Percentiles rank a stretch among this genome's conserved stretches.
Evolutionary conservation across 2,329 filamentous ascomycete species (phyloP).

Genomic region (Penicillium sp.): DNA sequence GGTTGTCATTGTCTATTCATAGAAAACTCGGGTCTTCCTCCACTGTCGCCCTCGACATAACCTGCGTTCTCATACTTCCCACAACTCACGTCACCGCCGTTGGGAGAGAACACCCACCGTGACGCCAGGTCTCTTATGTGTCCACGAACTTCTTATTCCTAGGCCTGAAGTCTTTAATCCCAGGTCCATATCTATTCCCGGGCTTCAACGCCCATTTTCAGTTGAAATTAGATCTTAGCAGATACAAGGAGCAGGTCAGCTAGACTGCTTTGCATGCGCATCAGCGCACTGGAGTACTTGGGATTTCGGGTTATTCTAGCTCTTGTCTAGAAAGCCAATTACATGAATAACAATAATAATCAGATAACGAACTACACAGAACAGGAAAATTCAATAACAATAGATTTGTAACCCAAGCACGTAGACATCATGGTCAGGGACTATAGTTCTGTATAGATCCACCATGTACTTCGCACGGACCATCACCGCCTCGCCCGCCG

Average conservation of each 20-base stretch:
- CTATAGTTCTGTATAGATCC: not conserved
- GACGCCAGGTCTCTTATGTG: not conserved
- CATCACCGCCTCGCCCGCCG: constrained; percentile 21
- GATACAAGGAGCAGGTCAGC: not conserved
- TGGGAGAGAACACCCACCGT: too few species aligned
- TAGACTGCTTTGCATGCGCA: not conserved
- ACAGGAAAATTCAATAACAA: not conserved
- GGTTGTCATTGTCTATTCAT: not conserved
- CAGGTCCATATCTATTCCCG: not conserved
- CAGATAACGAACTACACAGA: not conserved
- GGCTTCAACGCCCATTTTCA: not conserved
- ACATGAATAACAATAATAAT: not conserved
- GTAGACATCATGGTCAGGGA: too few species aligned
- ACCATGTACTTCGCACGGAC: not conserved
- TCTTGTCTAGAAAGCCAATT: not conserved
- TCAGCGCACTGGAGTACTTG: not conserved
- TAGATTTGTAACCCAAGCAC: not conserved
- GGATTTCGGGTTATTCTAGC: not conserved
- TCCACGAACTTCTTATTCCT: not conserved
- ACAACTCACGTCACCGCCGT: too few species aligned
- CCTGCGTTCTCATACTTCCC: not conserved
- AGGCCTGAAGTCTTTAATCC: not conserved
- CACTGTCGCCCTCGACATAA: not conserved
- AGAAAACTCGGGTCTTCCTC: not conserved
- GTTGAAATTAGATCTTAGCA: not conserved